Evolutionary conservation across 2,329 filamentous ascomycete genomes (phyloP).

Genomic region (Cladosporium sp.): DNA sequence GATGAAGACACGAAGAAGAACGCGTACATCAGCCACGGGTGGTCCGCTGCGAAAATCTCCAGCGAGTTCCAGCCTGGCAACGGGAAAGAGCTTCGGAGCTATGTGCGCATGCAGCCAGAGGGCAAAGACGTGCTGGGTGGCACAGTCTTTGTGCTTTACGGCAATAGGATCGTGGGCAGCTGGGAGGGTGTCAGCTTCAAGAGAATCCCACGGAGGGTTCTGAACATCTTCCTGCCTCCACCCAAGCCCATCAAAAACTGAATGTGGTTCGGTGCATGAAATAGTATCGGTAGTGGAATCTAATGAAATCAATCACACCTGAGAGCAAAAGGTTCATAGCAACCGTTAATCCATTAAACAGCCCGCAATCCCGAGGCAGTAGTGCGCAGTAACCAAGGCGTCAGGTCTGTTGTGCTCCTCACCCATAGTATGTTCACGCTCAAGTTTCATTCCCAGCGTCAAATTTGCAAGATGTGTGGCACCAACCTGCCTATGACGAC

Average conservation of each 20-base stretch:
- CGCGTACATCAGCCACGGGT: conserved; percentile 43
- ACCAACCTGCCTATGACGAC: neutral
- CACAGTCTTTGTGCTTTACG: conserved; percentile 37
- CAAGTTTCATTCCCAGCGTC: neutral
- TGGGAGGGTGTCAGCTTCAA: conserved; percentile 42
- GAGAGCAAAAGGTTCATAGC: neutral
- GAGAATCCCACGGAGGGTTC: conserved; percentile 62
- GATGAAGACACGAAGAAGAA: conserved; percentile 35
- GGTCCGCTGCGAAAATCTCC: conserved; percentile 36
- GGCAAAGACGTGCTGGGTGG: conserved; percentile 33
- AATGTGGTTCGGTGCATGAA: neutral
- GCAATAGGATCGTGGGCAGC: conserved; percentile 36
- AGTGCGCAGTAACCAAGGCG: neutral
- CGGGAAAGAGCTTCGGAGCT: conserved; percentile 28
- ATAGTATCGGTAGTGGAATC: neutral
- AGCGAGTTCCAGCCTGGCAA: conserved; percentile 27
- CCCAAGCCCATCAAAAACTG: conserved; percentile 42
- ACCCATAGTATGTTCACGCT: neutral
- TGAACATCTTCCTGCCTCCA: conserved; percentile 66
- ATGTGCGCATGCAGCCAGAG: conserved; percentile 39
- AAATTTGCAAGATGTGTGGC: neutral
- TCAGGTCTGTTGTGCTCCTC: neutral
- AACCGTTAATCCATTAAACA: neutral
- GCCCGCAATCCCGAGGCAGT: neutral
- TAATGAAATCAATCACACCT: neutral